Base-by-base conservation (phyloP, 495 filamentous ascomycete genomes). In the Tuber microsphaerosporum region DNA sequence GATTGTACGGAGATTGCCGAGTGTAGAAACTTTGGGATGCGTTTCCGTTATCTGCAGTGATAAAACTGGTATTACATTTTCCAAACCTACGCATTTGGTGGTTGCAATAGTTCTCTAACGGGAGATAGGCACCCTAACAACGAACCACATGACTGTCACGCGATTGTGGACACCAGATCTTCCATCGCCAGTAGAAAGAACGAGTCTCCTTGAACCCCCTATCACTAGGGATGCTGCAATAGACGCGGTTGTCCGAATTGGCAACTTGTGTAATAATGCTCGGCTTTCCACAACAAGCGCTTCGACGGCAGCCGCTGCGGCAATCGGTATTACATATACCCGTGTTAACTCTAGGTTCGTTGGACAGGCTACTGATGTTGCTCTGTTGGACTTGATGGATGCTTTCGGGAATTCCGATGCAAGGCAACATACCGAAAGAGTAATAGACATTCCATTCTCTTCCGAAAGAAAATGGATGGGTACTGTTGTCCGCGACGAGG, bases 391-490 rank as follows among this genome's bases (percentile, higher is more conserved):
- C 85, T 85, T 99, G 34, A 85, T 98, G 44, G 95, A 99, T 84
- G 87, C 89, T 7, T 92, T 97, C 81, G 93, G 91, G 39, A 93
- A 97, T 81, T 91, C 94, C 70, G 95, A 99, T 85, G 89, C 94
- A 34, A 89, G 95, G 69, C 92, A 97, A 51, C 89, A 91, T 20
- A 90, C 97, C 73, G 88, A 87, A 43, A 90, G 94, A 46, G 88
- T 90, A 26, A 88, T 89, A 37, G 95, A 98, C 82, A 93, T 92
- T 2, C 94, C 95, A 0, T 99, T 99, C 82, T 97, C 93, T 81
- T 98, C 95, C 1, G 94, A 97, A 80, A 89, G 93, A 70, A 99
- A 97, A 84, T 99, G 95, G 94, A 99, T 98, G 95, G 95, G 95
- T 46, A 94, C 97, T 20, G 89, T 92, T 2, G 93, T 97, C 77